These are phyloP conservation scores for Casuarina glauca DNA, from an alignment of 306 rosid species.

Conservation along the genomic window DNA sequence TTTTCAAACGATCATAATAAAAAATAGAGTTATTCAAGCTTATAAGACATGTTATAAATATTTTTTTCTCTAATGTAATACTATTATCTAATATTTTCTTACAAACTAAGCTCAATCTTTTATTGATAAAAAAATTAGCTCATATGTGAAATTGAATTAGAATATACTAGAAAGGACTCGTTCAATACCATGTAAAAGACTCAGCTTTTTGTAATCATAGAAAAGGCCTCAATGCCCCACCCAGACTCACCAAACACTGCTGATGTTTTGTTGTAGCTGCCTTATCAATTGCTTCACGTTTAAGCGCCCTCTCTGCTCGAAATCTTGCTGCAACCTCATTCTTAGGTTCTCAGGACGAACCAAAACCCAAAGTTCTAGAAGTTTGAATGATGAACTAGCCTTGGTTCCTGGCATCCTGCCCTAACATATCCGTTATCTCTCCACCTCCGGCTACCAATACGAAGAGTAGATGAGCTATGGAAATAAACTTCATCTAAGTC, in stretches of 20 bases:
- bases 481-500: constrained; percentile 59
- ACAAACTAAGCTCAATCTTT: no score
- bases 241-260: constrained; percentile 67
- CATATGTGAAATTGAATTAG: no score
- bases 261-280: constrained; percentile 82
- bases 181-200: not conserved
- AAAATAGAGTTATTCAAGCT: no score
- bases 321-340: constrained; percentile 57
- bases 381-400: constrained; percentile 47
- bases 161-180: no score
- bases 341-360: constrained; percentile 57
- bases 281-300: constrained; percentile 85
- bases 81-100: no score
- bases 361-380: constrained; percentile 46
- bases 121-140: no score
- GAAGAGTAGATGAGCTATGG: constrained; percentile 53
- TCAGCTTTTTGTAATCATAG: constrained; percentile 6
- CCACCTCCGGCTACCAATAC: constrained; percentile 89
- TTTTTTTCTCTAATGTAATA: no score
- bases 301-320: constrained; percentile 79
- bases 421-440: constrained; percentile 84
- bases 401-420: constrained; percentile 71
- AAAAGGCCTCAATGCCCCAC: constrained; percentile 45
- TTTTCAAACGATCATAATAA: no score
- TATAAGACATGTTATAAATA: no score